These are phyloP conservation scores for Lumnitzera racemosa DNA, from an alignment of 345 rosid species.

Conservation along the genomic window DNA sequence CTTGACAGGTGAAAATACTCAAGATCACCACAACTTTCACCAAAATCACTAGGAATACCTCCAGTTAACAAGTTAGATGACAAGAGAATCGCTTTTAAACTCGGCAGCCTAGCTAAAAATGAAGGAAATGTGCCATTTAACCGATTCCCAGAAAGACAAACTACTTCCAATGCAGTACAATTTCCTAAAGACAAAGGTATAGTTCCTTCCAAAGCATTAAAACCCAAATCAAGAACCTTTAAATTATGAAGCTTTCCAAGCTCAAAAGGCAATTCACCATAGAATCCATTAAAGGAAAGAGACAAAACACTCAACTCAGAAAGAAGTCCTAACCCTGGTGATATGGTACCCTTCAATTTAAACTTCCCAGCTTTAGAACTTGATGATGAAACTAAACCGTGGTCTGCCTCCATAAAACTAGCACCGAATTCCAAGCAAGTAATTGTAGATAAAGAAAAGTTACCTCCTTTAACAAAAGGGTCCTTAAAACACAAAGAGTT, in stretches of 20 bases:
- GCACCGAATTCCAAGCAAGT: constrained; percentile 21
- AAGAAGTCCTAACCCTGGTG: constrained; percentile 25
- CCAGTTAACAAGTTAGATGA: constrained; percentile 34
- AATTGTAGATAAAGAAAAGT: constrained; percentile 19
- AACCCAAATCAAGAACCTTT: constrained; percentile 48
- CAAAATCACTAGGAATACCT: constrained; percentile 22
- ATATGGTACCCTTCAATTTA: constrained; percentile 25
- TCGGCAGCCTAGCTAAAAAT: constrained; percentile 10
- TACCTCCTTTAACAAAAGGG: constrained; percentile 17
- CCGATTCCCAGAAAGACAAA: constrained; percentile 36
- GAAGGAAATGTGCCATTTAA: constrained; percentile 32
- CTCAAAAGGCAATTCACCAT: constrained; percentile 31
- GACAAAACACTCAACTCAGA: constrained; percentile 29
- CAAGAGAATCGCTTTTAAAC: constrained; percentile 22
- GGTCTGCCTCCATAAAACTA: neutral
- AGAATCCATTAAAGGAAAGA: constrained; percentile 33
- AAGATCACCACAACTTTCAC: constrained; percentile 26
- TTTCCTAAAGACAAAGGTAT: constrained; percentile 24
- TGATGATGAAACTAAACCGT: no score
- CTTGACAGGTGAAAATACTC: constrained; percentile 35
- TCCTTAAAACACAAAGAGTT: constrained; percentile 17
- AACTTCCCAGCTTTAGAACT: constrained; percentile 6
- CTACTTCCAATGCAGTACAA: constrained; percentile 25
- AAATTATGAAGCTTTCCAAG: constrained; percentile 26
- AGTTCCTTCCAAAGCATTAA: constrained; percentile 31